These are phyloP conservation scores for Polysphondylium violaceum DNA, from an alignment of 78 protist genomes.

Conservation along the genomic window DNA sequence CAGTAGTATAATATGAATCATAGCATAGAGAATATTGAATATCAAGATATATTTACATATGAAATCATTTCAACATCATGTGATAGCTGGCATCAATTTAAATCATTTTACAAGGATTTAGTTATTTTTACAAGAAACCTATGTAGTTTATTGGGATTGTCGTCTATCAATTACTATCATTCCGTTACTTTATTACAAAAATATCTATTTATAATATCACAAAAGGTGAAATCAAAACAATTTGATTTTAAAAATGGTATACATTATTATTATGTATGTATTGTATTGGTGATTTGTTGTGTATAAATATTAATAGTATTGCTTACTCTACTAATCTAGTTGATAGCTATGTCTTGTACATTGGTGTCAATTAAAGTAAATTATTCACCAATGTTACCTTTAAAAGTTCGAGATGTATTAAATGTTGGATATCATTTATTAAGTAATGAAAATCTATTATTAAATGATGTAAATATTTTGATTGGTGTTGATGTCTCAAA, in stretches of 20 bases:
- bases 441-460: constrained; percentile 6
- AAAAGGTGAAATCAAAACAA: too few relatives aligned
- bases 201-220: not conserved
- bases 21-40: too few relatives aligned
- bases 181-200: too few relatives aligned
- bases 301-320: not conserved
- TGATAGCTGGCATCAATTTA: too few relatives aligned
- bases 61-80: too few relatives aligned
- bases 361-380: constrained; percentile 15
- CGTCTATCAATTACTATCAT: too few relatives aligned
- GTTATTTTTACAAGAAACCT: too few relatives aligned
- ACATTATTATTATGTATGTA: not conserved
- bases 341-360: constrained; percentile 6
- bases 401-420: constrained; percentile 23
- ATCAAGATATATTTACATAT: too few relatives aligned
- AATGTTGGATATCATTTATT: constrained; percentile 3
- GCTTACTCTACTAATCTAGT: not conserved
- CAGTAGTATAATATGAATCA: too few relatives aligned
- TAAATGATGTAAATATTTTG: constrained; percentile 25
- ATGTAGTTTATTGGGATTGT: too few relatives aligned
- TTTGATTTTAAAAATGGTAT: not conserved
- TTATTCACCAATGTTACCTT: not conserved
- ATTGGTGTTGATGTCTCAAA: not conserved
- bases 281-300: not conserved
- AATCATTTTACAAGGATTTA: too few relatives aligned